Evolutionary conservation across 2,329 filamentous ascomycete genomes (phyloP), one percentile per base, ranked within the genome.

Genomic region (Akanthomyces dipterigenus): DNA sequence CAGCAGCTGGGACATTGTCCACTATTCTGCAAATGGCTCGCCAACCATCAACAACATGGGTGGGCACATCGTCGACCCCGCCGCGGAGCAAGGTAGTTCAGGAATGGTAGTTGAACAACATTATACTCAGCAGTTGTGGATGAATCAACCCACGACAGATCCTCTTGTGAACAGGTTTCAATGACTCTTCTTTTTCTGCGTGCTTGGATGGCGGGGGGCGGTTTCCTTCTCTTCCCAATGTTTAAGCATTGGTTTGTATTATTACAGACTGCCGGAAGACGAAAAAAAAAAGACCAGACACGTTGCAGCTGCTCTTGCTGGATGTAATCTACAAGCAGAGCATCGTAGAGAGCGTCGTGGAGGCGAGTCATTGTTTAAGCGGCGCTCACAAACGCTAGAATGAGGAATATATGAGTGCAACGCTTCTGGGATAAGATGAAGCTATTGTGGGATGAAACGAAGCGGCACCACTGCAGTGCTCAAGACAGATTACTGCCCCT

Each of bases 71-170:
- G 28, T 54, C 16, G 46, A 51, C 5, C 40, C 28, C 26, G 20
- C n/a, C 28, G 22, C 26, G 57, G 40, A 53, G n/a, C 38, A 54
- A 38, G 46, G 49, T 60, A 59, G 56, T 43, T 51, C 56, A 59
- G 56, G 46, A 59, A 50, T 26, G 38, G 36, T 51, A 59, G 56
- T 51, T 51, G 46, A 50, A 53, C 43, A 49, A 59, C 36, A 4
- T 36, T 51, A 12, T 22, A 53, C 12, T 20, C 40, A 48, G 57
- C 57, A 45, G 40, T 24, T 24, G 12, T 59, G 56, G 56, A 16
- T 38, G 24, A 11, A 26, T 31, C 24, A 16, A 16, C 1, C 48
- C 16, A 28, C 43, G 56, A 24, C 46, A 36, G 50, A 51, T 51
- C 46, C 34, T 51, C 20, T 22, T 43, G 48, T 59, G 56, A 59